phyloP scores from a whole-genome alignment of 306 rosid genomes.

The Sicyos baderoa region DNA sequence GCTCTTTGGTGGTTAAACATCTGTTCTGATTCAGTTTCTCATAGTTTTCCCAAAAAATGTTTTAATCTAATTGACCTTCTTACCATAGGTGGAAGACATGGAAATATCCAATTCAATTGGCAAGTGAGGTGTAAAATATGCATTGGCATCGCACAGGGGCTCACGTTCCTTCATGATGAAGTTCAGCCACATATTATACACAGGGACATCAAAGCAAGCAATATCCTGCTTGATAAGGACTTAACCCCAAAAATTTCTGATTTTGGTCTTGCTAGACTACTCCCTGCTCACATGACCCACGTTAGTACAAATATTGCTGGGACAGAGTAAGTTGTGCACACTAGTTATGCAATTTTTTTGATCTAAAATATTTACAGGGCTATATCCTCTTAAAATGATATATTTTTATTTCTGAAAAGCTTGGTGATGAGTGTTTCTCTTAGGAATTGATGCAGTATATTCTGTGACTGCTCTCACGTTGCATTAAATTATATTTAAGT shows the following conservation, averaged over 20 bases:
- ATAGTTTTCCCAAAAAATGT: slow-evolving; percentile 14
- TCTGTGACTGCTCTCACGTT: not conserved
- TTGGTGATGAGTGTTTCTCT: not conserved
- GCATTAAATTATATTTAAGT: not conserved
- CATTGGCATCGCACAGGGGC: slow-evolving; percentile 70
- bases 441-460: not conserved
- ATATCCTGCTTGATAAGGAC: slow-evolving; percentile 53
- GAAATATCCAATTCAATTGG: slow-evolving; percentile 56
- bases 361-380: not conserved
- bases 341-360: not conserved
- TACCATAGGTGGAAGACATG: slow-evolving; percentile 40
- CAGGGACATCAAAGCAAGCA: slow-evolving; percentile 79
- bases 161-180: slow-evolving; percentile 61
- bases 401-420: not conserved
- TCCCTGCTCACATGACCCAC: slow-evolving; percentile 56
- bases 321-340: slow-evolving; percentile 45
- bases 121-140: slow-evolving; percentile 42
- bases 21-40: slow-evolving; percentile 8
- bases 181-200: slow-evolving; percentile 66
- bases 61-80: slow-evolving; percentile 22
- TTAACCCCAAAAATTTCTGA: slow-evolving; percentile 64
- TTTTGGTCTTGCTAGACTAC: slow-evolving; percentile 84
- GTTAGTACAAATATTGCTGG: slow-evolving; percentile 77
- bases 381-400: not conserved
- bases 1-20: slow-evolving; percentile 39